Percentiles rank a stretch among this genome's conserved stretches.
These are phyloP conservation scores for Macrolepiota fuliginosa DNA, from an alignment of 768 basidiomycete species.

Conservation along the genomic window DNA sequence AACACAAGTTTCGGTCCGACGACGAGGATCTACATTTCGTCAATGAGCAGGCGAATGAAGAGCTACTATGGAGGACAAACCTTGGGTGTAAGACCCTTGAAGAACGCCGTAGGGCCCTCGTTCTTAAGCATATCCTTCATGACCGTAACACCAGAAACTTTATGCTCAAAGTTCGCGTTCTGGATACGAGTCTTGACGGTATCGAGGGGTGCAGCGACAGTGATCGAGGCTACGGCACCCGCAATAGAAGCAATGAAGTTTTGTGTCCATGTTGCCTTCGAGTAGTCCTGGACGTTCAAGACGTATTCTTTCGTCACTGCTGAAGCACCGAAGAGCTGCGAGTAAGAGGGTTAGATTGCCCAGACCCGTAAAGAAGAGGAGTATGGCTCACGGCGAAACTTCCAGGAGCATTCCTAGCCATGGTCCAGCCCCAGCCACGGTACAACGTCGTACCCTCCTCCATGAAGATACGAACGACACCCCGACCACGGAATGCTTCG, in stretches of 20 bases:
- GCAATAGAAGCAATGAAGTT: constrained; percentile 96
- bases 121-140: constrained; percentile 83
- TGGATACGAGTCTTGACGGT: constrained; percentile 97
- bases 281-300: constrained; percentile 87
- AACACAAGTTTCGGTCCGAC: constrained; percentile 98
- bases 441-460: constrained; percentile 94
- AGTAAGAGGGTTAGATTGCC: not conserved
- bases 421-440: constrained; percentile 98
- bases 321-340: constrained; percentile 95
- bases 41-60: not conserved
- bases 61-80: constrained; percentile 36
- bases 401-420: constrained; percentile 96
- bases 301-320: constrained; percentile 93
- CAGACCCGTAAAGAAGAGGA: not conserved
- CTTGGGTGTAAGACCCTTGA: constrained; percentile 98
- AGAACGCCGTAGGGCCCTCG: constrained; percentile 83
- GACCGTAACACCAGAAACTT: constrained; percentile 77
- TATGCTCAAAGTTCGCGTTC: constrained; percentile 94
- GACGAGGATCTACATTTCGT: constrained; percentile 71
- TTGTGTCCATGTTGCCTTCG: constrained; percentile 93
- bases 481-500: constrained; percentile 95
- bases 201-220: constrained; percentile 94
- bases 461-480: constrained; percentile 81
- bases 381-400: constrained; percentile 76
- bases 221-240: constrained; percentile 94